phyloP scores from a whole-genome alignment of 495 filamentous ascomycete species.

The Chlorociboria aeruginascens region DNA sequence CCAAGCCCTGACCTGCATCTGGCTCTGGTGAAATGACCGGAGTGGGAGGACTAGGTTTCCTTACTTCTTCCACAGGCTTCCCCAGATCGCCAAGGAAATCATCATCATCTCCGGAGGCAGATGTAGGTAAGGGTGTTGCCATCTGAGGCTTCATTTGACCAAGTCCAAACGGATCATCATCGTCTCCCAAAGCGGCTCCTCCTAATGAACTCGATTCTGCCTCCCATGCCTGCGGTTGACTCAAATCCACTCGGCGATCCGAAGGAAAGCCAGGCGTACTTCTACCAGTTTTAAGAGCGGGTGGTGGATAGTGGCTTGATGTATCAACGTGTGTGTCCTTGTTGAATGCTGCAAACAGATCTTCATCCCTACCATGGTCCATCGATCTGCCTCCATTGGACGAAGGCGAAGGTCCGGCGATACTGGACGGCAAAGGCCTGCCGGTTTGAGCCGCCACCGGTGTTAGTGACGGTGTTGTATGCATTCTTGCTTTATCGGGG shows the following conservation, averaged over 20 bases:
- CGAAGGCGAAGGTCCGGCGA: constrained; percentile 14
- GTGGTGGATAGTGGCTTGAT: constrained; percentile 46
- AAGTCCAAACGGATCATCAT: constrained; percentile 87
- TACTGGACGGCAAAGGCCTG: constrained; percentile 10
- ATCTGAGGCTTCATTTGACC: constrained; percentile 43
- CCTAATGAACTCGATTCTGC: constrained; percentile 16
- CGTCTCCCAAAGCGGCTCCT: constrained; percentile 25
- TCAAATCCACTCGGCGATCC: constrained; percentile 20
- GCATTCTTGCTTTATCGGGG: constrained; percentile 5
- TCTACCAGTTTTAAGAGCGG: constrained; percentile 32
- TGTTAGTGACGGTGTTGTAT: constrained; percentile 9
- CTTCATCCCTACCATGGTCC: constrained; percentile 31
- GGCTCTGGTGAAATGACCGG: constrained; percentile 27
- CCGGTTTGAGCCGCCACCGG: constrained; percentile 1
- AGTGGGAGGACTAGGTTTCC: constrained; percentile 24
- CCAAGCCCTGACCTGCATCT: constrained; percentile 26
- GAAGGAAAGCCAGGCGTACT: constrained; percentile 25
- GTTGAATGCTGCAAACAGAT: constrained; percentile 51
- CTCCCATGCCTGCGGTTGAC: constrained; percentile 28
- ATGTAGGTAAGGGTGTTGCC: constrained; percentile 21
- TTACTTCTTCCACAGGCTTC: constrained; percentile 75
- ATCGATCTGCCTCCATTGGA: constrained; percentile 14
- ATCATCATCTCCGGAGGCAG: constrained; percentile 42
- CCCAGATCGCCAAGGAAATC: constrained; percentile 81
- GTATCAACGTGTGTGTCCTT: constrained; percentile 47